Conservation (phyloP, 2,329 filamentous ascomycete species). For the Nakataea oryzae region DNA sequence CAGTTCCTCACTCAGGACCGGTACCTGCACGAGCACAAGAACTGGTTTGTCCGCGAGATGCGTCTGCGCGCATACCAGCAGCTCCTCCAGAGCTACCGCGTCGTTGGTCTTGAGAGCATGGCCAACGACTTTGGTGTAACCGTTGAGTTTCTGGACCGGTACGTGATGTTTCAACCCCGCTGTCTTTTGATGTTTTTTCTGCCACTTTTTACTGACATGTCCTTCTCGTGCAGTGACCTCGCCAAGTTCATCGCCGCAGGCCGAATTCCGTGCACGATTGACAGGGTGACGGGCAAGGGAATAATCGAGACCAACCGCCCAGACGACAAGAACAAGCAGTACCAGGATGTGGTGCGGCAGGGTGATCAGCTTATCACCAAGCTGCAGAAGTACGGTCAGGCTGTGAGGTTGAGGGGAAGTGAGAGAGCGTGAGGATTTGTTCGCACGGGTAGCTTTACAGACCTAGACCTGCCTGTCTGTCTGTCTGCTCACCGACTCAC, state of each 20-base stretch:
- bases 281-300: conserved; percentile 89
- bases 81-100: conserved; percentile 90
- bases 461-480: not conserved
- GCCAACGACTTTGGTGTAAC: conserved; percentile 93
- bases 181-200: not conserved
- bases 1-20: conserved; percentile 89
- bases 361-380: conserved; percentile 97
- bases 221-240: conserved; percentile 56
- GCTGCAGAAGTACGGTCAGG: conserved; percentile 97
- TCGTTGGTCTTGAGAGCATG: conserved; percentile 96
- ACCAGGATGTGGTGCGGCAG: conserved; percentile 94
- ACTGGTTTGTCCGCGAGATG: conserved; percentile 99
- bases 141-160: conserved; percentile 88
- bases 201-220: not conserved
- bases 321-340: conserved; percentile 99
- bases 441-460: not conserved
- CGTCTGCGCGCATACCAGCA: conserved; percentile 92
- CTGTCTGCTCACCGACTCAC: not conserved
- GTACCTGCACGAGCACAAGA: conserved; percentile 89
- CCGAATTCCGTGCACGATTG: conserved; percentile 92
- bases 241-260: conserved; percentile 94
- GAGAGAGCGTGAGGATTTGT: conserved; percentile 61
- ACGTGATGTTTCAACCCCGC: not conserved
- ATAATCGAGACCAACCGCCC: conserved; percentile 97
- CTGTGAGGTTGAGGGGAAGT: conserved; percentile 85